phyloP scores from a whole-genome alignment of 2,329 filamentous ascomycete genomes.

The Fusarium sp. region DNA sequence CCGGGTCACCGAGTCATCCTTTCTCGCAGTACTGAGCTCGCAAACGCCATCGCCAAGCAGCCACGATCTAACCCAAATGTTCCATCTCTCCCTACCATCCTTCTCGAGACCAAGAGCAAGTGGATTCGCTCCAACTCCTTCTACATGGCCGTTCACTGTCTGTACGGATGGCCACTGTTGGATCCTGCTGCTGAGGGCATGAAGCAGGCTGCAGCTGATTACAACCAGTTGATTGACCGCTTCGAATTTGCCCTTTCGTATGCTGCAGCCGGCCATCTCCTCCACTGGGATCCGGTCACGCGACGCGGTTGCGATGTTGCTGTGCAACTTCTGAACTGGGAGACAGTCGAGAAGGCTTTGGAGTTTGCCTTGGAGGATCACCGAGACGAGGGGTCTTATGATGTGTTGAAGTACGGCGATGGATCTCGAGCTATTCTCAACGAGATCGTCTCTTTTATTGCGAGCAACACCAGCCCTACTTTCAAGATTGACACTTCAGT shows the following conservation, averaged over 20 bases:
- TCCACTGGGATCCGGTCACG: constrained; percentile 64
- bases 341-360: constrained; percentile 68
- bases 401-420: constrained; percentile 61
- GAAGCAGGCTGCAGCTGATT: constrained; percentile 47
- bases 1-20: constrained; percentile 65
- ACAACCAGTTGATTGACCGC: constrained; percentile 53
- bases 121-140: constrained; percentile 66
- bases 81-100: constrained; percentile 42
- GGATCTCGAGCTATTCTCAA: constrained; percentile 64
- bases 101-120: constrained; percentile 60
- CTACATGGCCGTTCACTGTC: constrained; percentile 63
- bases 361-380: constrained; percentile 62
- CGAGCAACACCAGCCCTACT: constrained; percentile 65
- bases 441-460: constrained; percentile 66
- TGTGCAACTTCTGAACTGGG: constrained; percentile 66
- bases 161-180: constrained; percentile 65
- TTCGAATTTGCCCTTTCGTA: constrained; percentile 70
- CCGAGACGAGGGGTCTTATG: constrained; percentile 49
- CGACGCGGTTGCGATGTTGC: constrained; percentile 69
- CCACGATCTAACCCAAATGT: constrained; percentile 44
- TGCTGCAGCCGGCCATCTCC: constrained; percentile 67
- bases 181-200: constrained; percentile 41
- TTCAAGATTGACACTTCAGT: constrained; percentile 66
- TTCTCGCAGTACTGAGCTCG: constrained; percentile 56
- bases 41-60: constrained; percentile 40